Conservation (phyloP, 352 stramenopile species). For the Plasmopara viticola region DNA sequence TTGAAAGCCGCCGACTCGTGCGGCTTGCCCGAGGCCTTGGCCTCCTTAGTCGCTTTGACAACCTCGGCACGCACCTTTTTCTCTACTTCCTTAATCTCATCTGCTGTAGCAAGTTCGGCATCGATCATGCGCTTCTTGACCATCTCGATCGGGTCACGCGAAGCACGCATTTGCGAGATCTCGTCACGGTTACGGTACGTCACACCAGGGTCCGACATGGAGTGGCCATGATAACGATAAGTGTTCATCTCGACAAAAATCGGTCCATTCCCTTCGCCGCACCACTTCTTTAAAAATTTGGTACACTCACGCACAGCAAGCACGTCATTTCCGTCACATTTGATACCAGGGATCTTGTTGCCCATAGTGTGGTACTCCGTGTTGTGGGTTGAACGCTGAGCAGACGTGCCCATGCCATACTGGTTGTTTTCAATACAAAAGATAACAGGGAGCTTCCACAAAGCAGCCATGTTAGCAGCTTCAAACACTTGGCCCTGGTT, state of each 20-base stretch:
- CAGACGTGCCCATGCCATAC: slow-evolving; percentile 99
- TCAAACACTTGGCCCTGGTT: slow-evolving; percentile 99
- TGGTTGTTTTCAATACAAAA: slow-evolving; percentile 99
- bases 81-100: slow-evolving; percentile 99
- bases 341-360: slow-evolving; percentile 99
- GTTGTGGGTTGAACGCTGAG: slow-evolving; percentile 95
- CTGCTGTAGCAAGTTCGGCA: slow-evolving; percentile 88
- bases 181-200: slow-evolving; percentile 99
- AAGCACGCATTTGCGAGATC: slow-evolving; percentile 97
- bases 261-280: slow-evolving; percentile 94
- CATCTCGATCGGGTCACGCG: slow-evolving; percentile 97
- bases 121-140: slow-evolving; percentile 98
- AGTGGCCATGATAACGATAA: slow-evolving; percentile 99
- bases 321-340: slow-evolving; percentile 99
- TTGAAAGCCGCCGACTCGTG: slow-evolving; percentile 51
- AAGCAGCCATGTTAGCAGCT: slow-evolving; percentile 94
- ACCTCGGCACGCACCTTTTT: slow-evolving; percentile 98
- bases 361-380: slow-evolving; percentile 99
- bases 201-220: slow-evolving; percentile 99
- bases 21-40: slow-evolving; percentile 72
- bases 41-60: slow-evolving; percentile 91
- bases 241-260: slow-evolving; percentile 99
- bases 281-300: slow-evolving; percentile 96
- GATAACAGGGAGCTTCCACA: slow-evolving; percentile 99
- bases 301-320: slow-evolving; percentile 95